Evolutionary conservation across 768 basidiomycete species (phyloP).

Genomic region (Termitomyces sp.): DNA sequence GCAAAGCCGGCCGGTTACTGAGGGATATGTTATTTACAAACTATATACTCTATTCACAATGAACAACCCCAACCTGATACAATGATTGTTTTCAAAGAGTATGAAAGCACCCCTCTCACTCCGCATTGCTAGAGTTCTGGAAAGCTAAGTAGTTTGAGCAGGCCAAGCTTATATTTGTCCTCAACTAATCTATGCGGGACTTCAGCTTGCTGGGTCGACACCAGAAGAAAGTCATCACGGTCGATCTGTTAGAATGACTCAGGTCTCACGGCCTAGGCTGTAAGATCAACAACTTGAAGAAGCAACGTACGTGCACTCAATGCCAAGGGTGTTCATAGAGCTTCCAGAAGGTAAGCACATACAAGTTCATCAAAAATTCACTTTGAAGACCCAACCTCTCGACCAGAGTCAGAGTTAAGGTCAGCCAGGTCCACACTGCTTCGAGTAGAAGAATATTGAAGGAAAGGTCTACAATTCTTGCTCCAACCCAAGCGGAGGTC

Average conservation of each 20-base stretch:
- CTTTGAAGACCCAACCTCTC: too few species aligned
- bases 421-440: too few species aligned
- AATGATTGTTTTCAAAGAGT: constrained; percentile 73
- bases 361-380: too few species aligned
- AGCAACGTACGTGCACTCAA: too few species aligned
- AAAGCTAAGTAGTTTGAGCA: constrained; percentile 74
- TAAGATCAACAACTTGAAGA: constrained; percentile 11
- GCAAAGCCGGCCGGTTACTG: too few species aligned
- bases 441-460: too few species aligned
- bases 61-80: background rate
- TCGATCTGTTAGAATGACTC: constrained; percentile 60
- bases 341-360: background rate
- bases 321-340: background rate
- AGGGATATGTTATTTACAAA: too few species aligned
- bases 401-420: too few species aligned
- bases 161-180: constrained; percentile 74
- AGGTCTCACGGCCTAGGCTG: constrained; percentile 18
- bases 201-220: constrained; percentile 12
- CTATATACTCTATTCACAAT: too few species aligned
- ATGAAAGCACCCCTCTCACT: constrained; percentile 79
- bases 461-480: too few species aligned
- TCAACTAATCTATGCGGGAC: constrained; percentile 65
- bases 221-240: constrained; percentile 42
- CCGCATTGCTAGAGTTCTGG: constrained; percentile 76
- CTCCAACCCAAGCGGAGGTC: too few species aligned